A percentile compares a stretch with the other conserved stretches of the same genome.
These are phyloP conservation scores for Cladosporium sp. DNA, from an alignment of 2,329 filamentous ascomycete species.

Conservation along the genomic window DNA sequence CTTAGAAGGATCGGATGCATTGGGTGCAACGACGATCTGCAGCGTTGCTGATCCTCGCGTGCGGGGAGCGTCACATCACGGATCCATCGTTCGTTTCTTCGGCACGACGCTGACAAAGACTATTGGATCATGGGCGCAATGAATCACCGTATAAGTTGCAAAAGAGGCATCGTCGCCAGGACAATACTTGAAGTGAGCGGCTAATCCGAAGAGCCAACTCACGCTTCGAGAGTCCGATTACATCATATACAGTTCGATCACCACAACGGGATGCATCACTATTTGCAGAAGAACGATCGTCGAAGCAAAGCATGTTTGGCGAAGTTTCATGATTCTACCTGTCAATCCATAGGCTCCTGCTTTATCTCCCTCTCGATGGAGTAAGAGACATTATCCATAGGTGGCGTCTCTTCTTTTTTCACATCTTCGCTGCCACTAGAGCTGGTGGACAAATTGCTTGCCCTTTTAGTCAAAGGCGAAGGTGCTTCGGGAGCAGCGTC, in stretches of 20 bases:
- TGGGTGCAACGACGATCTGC: constrained; percentile 8
- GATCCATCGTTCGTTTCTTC: neutral
- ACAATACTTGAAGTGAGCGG: no score
- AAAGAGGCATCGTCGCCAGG: no score
- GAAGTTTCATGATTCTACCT: neutral
- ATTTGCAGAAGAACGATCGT: no score
- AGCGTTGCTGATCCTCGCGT: neutral
- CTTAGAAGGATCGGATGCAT: neutral
- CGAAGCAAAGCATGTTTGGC: neutral
- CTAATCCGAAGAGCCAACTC: no score
- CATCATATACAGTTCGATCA: no score
- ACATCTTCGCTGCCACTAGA: constrained; percentile 11
- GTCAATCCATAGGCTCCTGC: constrained; percentile 20
- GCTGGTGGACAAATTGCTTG: constrained; percentile 10
- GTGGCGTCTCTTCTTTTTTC: constrained; percentile 3
- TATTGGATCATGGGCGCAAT: no score
- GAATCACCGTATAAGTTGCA: neutral
- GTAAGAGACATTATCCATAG: constrained; percentile 9
- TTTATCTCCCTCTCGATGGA: constrained; percentile 18
- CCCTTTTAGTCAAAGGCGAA: constrained; percentile 8
- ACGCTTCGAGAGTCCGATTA: no score
- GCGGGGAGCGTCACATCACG: constrained; percentile 7
- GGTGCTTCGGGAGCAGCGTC: constrained; percentile 7
- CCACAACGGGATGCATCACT: no score
- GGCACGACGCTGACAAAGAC: no score